A percentile compares a stretch with the other conserved stretches of the same genome.
Evolutionary conservation across 1,139 yeast genomes (phyloP).

Genomic region (Hansenula lynferdii): DNA sequence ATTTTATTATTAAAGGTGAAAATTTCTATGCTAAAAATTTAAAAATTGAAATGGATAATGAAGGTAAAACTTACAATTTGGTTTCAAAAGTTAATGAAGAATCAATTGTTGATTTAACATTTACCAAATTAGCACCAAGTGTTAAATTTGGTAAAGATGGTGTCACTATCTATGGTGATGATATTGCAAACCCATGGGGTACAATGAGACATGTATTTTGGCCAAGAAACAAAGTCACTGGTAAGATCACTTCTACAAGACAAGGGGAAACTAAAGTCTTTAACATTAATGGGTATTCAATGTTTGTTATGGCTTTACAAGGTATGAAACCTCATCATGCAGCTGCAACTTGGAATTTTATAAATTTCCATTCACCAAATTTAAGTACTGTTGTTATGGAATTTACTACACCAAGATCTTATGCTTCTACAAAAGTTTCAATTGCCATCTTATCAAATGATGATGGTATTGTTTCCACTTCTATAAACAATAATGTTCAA

Average conservation of each 20-base stretch:
- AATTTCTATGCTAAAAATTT: constrained; percentile 75
- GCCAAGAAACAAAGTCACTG: constrained; percentile 79
- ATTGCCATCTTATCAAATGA: constrained; percentile 69
- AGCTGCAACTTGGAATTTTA: constrained; percentile 93
- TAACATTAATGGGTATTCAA: constrained; percentile 52
- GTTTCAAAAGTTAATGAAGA: constrained; percentile 64
- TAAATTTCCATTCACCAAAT: constrained; percentile 78
- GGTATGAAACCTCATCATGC: constrained; percentile 99
- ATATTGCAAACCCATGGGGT: constrained; percentile 88
- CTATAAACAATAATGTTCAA: constrained; percentile 59
- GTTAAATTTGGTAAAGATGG: constrained; percentile 91
- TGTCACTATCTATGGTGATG: constrained; percentile 77
- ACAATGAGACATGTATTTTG: constrained; percentile 93
- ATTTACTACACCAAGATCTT: constrained; percentile 89
- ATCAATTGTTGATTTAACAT: constrained; percentile 64
- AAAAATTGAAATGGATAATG: constrained; percentile 57
- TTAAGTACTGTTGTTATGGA: constrained; percentile 86
- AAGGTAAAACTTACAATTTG: constrained; percentile 49
- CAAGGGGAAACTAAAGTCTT: constrained; percentile 21
- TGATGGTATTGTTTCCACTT: constrained; percentile 58
- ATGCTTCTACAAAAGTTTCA: constrained; percentile 77
- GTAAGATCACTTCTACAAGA: constrained; percentile 42
- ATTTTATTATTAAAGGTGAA: constrained; percentile 71
- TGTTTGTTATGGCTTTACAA: constrained; percentile 97
- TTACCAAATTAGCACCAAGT: constrained; percentile 68